These are phyloP conservation scores for Teunomyces stri DNA, from an alignment of 805 yeast genomes.

Conservation along the genomic window DNA sequence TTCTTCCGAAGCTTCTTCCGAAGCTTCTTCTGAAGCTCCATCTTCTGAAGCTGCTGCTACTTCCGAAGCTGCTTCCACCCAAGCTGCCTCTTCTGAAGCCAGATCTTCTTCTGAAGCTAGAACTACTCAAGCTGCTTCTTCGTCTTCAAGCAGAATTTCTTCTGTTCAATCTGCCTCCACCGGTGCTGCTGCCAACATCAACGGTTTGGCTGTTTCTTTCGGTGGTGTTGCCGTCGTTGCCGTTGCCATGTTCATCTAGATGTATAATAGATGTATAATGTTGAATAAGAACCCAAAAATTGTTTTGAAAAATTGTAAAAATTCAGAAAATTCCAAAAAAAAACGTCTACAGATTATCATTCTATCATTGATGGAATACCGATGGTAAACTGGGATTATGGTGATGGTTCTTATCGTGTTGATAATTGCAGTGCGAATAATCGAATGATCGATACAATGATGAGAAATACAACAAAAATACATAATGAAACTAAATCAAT, in stretches of 20 bases:
- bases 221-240: slow-evolving; percentile 11
- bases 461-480: too few species aligned
- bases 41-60: slow-evolving; percentile 1
- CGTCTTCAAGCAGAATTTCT: slow-evolving; percentile 17
- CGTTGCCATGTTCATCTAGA: slow-evolving; percentile 11
- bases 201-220: slow-evolving; percentile 9
- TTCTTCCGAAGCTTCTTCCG: slow-evolving; percentile 6
- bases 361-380: too few species aligned
- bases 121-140: slow-evolving; percentile 7
- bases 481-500: too few species aligned
- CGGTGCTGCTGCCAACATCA: slow-evolving; percentile 9
- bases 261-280: neutral
- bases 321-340: too few species aligned
- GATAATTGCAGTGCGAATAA: too few species aligned
- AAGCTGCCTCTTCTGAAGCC: slow-evolving; percentile 8
- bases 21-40: neutral
- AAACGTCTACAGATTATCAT: too few species aligned
- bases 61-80: slow-evolving; percentile 1
- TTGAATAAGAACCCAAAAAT: too few species aligned
- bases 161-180: slow-evolving; percentile 5
- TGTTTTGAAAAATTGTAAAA: too few species aligned
- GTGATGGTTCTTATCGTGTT: too few species aligned
- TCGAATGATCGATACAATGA: too few species aligned
- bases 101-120: slow-evolving; percentile 1
- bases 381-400: too few species aligned